Conservation (phyloP, 768 basidiomycete species). For the Podaxis sp. region DNA sequence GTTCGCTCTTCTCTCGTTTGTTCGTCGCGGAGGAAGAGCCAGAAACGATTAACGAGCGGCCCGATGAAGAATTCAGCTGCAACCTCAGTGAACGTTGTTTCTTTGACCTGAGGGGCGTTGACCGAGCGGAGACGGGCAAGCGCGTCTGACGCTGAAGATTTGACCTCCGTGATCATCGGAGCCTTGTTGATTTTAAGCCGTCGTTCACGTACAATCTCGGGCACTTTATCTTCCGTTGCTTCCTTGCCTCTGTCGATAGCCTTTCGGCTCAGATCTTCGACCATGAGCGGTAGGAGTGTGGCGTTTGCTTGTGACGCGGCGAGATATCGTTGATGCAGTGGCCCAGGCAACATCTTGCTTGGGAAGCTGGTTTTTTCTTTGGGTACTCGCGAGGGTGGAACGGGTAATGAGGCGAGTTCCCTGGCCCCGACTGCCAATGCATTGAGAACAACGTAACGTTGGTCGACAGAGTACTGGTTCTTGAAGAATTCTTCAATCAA, state of each 20-base stretch:
- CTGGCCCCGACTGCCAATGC: constrained; percentile 84
- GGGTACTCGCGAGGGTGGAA: constrained; percentile 33
- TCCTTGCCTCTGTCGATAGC: constrained; percentile 65
- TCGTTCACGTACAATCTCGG: constrained; percentile 71
- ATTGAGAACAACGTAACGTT: constrained; percentile 83
- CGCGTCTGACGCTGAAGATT: neutral
- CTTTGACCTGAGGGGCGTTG: constrained; percentile 13
- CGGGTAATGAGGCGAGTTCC: constrained; percentile 62
- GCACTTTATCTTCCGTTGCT: constrained; percentile 49
- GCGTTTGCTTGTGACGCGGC: constrained; percentile 36
- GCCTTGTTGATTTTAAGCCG: constrained; percentile 63
- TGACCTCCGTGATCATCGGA: constrained; percentile 45
- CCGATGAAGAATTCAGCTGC: constrained; percentile 88
- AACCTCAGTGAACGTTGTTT: constrained; percentile 58
- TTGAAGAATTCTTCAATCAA: constrained; percentile 93
- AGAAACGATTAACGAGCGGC: constrained; percentile 92
- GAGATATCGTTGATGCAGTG: constrained; percentile 71
- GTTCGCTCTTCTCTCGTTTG: constrained; percentile 75
- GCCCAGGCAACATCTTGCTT: constrained; percentile 73
- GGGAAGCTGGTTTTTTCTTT: constrained; percentile 60
- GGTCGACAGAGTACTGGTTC: constrained; percentile 86
- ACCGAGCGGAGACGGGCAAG: neutral
- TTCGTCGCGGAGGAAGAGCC: constrained; percentile 88
- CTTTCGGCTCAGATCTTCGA: constrained; percentile 60
- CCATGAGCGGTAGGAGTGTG: constrained; percentile 52